Evolutionary conservation across 1,284 basidiomycete species (phyloP), one percentile per base, ranked within the genome.

Genomic region (Termitomyces sp.): DNA sequence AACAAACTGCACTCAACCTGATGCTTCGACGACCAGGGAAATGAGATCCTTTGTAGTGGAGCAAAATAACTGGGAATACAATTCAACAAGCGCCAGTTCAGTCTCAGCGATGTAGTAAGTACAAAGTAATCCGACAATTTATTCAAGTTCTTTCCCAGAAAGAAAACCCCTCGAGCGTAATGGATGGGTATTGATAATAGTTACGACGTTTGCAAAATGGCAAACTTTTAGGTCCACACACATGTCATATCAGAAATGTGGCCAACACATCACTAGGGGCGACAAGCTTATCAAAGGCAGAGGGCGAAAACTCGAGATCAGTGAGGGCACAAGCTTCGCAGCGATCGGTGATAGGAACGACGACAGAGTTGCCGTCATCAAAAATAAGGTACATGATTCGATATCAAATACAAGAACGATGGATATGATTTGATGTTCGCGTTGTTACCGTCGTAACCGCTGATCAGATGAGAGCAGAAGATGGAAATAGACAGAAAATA

Each of bases 381-480:
- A 38, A 33, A 53, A 21, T 56, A 41, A 39, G 40, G n/a, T 50
- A 55, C 2, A 56, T 54, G n/a, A 52, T n/a, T 36, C 12, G 15
- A n/a, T n/a, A 26, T 33, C 33, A 9, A 53, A 48, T 30, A 34
- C 31, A 38, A 38, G 10, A n/a, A n/a, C n/a, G n/a, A n/a, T n/a
- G n/a, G n/a, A n/a, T n/a, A n/a, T n/a, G n/a, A n/a, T n/a, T 88
- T 88, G 45, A 56, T 59, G 68, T 88, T 88, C 47, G 84, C 82
- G 70, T 89, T 79, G 12, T 36, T 70, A 31, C 73, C 73, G 36
- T 68, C 54, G 62, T 79, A 82, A 10, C 73, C 76, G 50, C 83
- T 84, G 60, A 36, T 17, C n/a, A 12, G 9, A 48, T 26, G 24
- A 48, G 47, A 38, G n/a, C 2, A 33, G 38, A 46, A 55, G 52